Evolutionary conservation across 768 basidiomycete genomes (phyloP).

Genomic region (Butyriboletus loyo): DNA sequence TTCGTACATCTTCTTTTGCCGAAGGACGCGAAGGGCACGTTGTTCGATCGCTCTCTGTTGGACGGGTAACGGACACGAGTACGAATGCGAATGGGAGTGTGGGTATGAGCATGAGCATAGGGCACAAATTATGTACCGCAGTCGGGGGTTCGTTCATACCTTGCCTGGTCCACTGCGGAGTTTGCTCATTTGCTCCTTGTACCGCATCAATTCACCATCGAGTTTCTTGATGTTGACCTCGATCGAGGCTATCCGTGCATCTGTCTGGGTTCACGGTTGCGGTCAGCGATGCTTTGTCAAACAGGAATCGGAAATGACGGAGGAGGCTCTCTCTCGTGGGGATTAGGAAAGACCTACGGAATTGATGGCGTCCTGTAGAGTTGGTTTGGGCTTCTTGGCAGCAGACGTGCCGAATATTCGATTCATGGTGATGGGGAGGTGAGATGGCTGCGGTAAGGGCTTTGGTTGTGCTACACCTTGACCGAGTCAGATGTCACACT

Average conservation of each 20-base stretch:
- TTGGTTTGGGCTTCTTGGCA: constrained; percentile 80
- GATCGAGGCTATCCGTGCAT: constrained; percentile 78
- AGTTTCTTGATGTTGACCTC: constrained; percentile 98
- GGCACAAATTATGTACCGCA: background rate
- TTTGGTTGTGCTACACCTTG: background rate
- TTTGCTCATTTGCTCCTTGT: constrained; percentile 96
- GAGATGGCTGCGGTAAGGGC: background rate
- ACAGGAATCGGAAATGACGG: background rate
- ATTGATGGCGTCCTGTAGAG: constrained; percentile 88
- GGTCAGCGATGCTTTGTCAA: background rate
- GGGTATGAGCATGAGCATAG: background rate
- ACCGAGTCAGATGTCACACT: background rate
- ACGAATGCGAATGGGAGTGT: too few relatives aligned
- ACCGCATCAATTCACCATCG: constrained; percentile 85
- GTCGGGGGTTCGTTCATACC: constrained; percentile 43
- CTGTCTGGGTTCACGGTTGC: constrained; percentile 56
- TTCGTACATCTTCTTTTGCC: constrained; percentile 97
- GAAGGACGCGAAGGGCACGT: constrained; percentile 87
- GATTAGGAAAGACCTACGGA: constrained; percentile 51
- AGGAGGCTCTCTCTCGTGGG: background rate
- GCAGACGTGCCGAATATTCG: constrained; percentile 77
- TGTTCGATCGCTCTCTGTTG: constrained; percentile 84
- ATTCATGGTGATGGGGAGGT: constrained; percentile 53
- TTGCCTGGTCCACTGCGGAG: constrained; percentile 93
- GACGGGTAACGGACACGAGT: background rate